Evolutionary conservation across 495 filamentous ascomycete genomes (phyloP).

Genomic region (Neurospora sp.): DNA sequence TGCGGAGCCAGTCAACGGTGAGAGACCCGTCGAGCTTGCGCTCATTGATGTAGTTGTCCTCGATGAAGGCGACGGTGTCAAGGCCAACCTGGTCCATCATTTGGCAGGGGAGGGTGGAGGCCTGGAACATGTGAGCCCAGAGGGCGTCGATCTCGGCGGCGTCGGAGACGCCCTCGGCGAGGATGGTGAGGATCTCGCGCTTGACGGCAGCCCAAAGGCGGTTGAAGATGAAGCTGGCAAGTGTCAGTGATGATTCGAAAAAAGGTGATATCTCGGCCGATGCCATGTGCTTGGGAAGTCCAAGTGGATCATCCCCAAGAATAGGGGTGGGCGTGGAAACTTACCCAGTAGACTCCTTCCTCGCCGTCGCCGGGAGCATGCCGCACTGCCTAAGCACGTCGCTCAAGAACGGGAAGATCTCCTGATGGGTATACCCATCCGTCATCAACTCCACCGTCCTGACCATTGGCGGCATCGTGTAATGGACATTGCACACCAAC

Average conservation of each 20-base stretch:
- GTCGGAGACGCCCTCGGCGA: constrained; percentile 35
- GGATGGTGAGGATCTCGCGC: constrained; percentile 35
- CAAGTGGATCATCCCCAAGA: background rate
- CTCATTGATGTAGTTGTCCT: constrained; percentile 25
- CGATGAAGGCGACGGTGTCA: constrained; percentile 32
- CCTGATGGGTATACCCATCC: constrained; percentile 33
- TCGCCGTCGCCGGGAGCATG: constrained; percentile 26
- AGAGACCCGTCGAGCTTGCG: constrained; percentile 23
- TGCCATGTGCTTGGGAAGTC: no score
- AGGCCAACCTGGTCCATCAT: constrained; percentile 24
- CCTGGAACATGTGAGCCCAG: constrained; percentile 23
- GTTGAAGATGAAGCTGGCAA: constrained; percentile 40
- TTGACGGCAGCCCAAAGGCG: constrained; percentile 49
- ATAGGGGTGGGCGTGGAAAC: background rate
- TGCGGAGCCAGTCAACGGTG: constrained; percentile 25
- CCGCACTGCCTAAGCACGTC: constrained; percentile 29
- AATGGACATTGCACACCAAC: constrained; percentile 39
- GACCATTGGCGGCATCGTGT: constrained; percentile 41
- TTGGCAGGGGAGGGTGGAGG: background rate
- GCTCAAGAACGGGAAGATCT: constrained; percentile 33
- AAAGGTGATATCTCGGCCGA: background rate
- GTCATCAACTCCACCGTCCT: constrained; percentile 48
- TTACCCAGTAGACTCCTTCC: constrained; percentile 39
- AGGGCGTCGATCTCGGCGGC: constrained; percentile 36
- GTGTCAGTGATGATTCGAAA: background rate